phyloP scores from a whole-genome alignment of 495 filamentous ascomycete species.

The Xylaria nigripes region DNA sequence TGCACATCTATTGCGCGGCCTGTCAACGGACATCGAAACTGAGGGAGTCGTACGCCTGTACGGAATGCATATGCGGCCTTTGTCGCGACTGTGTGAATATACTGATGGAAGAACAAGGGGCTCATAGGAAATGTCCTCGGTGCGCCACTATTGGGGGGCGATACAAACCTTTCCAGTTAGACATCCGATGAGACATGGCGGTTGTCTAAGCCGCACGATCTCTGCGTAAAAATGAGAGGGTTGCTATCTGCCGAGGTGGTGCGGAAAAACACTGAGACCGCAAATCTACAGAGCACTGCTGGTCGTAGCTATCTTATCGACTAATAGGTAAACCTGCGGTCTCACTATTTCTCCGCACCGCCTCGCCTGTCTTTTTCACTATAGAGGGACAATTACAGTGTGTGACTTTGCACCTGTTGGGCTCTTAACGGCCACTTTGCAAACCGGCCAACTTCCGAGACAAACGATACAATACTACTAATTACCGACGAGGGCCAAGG shows the following conservation, averaged over 20 bases:
- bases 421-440: slow-evolving; percentile 1
- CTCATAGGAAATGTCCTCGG: slow-evolving; percentile 53
- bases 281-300: no score
- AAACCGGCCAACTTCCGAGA: background rate
- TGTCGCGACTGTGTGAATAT: slow-evolving; percentile 79
- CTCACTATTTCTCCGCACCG: no score
- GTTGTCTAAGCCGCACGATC: no score
- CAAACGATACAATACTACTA: background rate
- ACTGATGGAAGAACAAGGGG: slow-evolving; percentile 56
- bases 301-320: no score
- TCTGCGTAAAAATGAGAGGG: no score
- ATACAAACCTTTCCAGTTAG: slow-evolving; percentile 61
- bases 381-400: background rate
- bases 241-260: no score
- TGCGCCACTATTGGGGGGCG: slow-evolving; percentile 59
- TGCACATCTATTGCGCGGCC: slow-evolving; percentile 82
- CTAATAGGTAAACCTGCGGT: no score
- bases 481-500: background rate
- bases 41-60: slow-evolving; percentile 80
- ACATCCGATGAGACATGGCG: slow-evolving; percentile 46
- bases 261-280: no score
- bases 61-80: slow-evolving; percentile 86
- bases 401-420: background rate
- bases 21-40: slow-evolving; percentile 67
- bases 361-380: no score